These are phyloP conservation scores for Sclerotinia sclerotiorum DNA, from an alignment of 2,329 filamentous ascomycete genomes.

Conservation along the genomic window DNA sequence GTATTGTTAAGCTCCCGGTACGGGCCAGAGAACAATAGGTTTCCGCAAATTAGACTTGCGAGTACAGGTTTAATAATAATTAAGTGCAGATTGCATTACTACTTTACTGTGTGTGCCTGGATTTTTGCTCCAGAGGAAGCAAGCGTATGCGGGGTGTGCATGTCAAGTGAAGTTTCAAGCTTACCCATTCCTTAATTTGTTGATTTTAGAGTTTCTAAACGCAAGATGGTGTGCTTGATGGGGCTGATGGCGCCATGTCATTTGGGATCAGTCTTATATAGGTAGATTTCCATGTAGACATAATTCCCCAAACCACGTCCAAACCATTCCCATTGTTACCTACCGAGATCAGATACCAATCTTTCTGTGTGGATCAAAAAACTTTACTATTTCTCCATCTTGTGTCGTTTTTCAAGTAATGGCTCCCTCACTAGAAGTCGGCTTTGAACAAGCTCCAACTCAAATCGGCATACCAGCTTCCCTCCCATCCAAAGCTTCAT, in stretches of 20 bases:
- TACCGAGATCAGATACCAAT: background rate
- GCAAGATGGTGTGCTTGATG: conserved; percentile 23
- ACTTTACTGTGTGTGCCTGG: background rate
- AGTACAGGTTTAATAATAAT: background rate
- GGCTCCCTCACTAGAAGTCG: conserved; percentile 30
- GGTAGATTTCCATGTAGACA: background rate
- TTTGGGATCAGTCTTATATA: conserved; percentile 16
- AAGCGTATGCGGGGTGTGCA: conserved; percentile 9
- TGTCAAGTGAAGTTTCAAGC: background rate
- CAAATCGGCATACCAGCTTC: conserved; percentile 2
- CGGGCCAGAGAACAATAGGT: background rate
- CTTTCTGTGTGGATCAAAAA: background rate
- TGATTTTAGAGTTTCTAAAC: background rate
- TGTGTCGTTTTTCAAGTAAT: conserved; percentile 21
- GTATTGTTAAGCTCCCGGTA: background rate
- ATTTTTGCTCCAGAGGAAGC: background rate
- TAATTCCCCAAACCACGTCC: background rate
- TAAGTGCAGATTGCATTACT: background rate
- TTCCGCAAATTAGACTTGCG: background rate
- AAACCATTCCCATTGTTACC: background rate
- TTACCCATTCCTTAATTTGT: conserved; percentile 12
- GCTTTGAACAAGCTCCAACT: conserved; percentile 21
- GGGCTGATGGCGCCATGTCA: conserved; percentile 23
- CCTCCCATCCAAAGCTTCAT: conserved; percentile 18
- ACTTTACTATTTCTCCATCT: background rate